Conservation (phyloP, 257 asterid species). For the Buddleja alternifolia region DNA sequence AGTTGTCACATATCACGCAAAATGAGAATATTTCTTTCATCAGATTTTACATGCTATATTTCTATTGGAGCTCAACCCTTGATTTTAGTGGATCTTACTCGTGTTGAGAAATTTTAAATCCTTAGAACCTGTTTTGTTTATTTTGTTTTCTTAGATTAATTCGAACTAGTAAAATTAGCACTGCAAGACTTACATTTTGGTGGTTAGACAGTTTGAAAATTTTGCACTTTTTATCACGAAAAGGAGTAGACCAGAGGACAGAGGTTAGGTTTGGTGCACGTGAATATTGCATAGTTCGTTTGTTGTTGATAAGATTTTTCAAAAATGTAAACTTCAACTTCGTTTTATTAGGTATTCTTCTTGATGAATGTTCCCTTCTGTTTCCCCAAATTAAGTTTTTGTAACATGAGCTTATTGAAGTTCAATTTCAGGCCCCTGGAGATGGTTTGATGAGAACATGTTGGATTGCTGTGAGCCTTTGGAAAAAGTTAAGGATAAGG, state of each 20-base stretch:
- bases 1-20: conserved; percentile 16
- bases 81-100: neutral
- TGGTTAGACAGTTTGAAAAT: conserved; percentile 12
- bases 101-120: conserved; percentile 13
- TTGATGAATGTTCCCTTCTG: conserved; percentile 7
- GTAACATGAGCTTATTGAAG: conserved; percentile 32
- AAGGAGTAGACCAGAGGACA: neutral
- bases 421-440: conserved; percentile 85
- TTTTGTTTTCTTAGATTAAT: neutral
- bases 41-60: conserved; percentile 9
- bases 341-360: neutral
- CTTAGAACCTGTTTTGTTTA: neutral
- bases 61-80: conserved; percentile 24
- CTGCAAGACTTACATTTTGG: conserved; percentile 9
- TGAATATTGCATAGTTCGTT: conserved; percentile 4
- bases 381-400: conserved; percentile 7
- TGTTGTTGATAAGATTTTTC: neutral
- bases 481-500: conserved; percentile 88
- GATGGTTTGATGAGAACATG: conserved; percentile 99
- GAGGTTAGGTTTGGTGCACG: conserved; percentile 12
- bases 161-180: neutral
- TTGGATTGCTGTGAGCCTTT: conserved; percentile 97
- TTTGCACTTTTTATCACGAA: conserved; percentile 13
- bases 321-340: neutral
- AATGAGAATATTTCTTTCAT: neutral